phyloP scores from a whole-genome alignment of 495 filamentous ascomycete genomes.

The Thozetella sp. region DNA sequence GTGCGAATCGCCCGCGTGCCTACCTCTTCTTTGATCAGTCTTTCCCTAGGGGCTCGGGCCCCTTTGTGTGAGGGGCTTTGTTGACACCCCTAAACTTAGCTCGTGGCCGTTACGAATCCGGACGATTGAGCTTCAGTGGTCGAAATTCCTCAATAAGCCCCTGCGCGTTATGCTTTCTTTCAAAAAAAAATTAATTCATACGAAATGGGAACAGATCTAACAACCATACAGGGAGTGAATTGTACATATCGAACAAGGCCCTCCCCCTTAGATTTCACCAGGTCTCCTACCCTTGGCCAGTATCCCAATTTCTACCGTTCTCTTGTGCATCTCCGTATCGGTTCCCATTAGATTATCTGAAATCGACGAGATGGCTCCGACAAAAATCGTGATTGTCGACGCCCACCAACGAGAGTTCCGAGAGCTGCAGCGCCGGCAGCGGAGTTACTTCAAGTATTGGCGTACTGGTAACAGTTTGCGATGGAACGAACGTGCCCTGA shows the following conservation, averaged over 20 bases:
- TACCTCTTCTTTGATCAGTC: no score
- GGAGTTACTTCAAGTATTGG: slow-evolving; percentile 1
- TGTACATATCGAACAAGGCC: no score
- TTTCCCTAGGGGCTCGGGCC: neutral
- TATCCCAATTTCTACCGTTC: neutral
- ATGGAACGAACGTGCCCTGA: neutral
- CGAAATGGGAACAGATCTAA: no score
- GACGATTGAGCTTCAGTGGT: neutral
- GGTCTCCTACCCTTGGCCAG: no score
- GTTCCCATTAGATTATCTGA: neutral
- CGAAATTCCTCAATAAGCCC: neutral
- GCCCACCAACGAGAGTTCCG: neutral
- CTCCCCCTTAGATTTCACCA: no score
- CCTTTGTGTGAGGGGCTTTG: neutral
- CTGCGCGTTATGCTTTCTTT: neutral
- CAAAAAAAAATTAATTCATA: neutral
- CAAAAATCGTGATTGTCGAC: slow-evolving; percentile 5
- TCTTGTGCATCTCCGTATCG: neutral
- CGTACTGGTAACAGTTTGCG: neutral
- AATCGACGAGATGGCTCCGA: neutral
- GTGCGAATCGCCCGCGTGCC: no score
- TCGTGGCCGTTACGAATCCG: neutral
- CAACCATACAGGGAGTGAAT: no score
- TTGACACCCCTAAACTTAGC: neutral
- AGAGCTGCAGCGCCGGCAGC: neutral